Conservation (phyloP, 306 rosid genomes). For the Oxytropis ochrocephala region DNA sequence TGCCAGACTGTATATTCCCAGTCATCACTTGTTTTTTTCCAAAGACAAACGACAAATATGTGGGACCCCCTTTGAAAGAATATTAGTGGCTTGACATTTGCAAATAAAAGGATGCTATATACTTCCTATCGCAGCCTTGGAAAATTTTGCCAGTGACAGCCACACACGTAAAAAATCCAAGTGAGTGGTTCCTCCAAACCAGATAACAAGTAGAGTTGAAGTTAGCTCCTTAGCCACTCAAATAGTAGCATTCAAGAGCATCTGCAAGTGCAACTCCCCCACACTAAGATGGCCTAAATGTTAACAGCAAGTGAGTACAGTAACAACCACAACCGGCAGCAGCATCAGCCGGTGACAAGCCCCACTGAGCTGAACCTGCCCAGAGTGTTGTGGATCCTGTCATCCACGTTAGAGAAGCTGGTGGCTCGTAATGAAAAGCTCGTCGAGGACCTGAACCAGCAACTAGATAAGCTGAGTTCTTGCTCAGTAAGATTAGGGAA, state of each 20-base stretch:
- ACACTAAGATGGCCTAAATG: constrained; percentile 54
- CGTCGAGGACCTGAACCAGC: constrained; percentile 30
- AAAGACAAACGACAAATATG: constrained; percentile 2
- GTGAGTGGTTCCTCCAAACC: constrained; percentile 21
- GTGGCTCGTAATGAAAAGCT: constrained; percentile 63
- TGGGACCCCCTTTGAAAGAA: constrained; percentile 29
- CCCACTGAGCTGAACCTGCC: constrained; percentile 47
- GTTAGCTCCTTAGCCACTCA: constrained; percentile 28
- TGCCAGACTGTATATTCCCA: constrained; percentile 28
- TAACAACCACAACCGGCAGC: constrained; percentile 42
- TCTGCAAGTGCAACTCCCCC: background rate
- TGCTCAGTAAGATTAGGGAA: constrained; percentile 40
- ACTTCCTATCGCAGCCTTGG: constrained; percentile 12
- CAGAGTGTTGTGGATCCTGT: constrained; percentile 57
- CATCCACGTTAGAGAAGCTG: constrained; percentile 59
- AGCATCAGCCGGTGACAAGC: constrained; percentile 39
- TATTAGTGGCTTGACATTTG: constrained; percentile 25
- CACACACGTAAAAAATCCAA: constrained; percentile 31
- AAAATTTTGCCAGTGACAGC: constrained; percentile 10
- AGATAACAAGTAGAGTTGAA: constrained; percentile 32
- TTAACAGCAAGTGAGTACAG: constrained; percentile 33
- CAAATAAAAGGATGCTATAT: background rate
- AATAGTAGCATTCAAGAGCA: constrained; percentile 8
- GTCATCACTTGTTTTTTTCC: constrained; percentile 1
- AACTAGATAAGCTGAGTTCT: constrained; percentile 20